Percentiles rank a stretch among this genome's conserved stretches.
Evolutionary conservation across 805 yeast species (phyloP).

Genomic region (Ogataea wickerhamii): DNA sequence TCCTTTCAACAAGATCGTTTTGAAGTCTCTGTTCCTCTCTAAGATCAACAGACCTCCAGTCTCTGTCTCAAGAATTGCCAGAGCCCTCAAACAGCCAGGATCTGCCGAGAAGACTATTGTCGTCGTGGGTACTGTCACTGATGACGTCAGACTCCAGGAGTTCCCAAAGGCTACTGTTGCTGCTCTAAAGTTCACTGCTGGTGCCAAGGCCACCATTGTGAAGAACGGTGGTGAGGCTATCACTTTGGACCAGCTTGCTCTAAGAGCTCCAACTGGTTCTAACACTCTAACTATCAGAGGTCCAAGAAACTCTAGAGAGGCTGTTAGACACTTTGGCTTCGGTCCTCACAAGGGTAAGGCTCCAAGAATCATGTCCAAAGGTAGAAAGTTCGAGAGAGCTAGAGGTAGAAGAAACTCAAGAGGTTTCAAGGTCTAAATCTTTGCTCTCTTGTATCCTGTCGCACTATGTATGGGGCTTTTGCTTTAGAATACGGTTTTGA

Average conservation of each 20-base stretch:
- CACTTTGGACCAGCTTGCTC: conserved; percentile 98
- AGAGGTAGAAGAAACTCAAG: conserved; percentile 99
- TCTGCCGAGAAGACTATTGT: conserved; percentile 90
- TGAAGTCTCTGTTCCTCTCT: conserved; percentile 92
- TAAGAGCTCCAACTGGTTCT: conserved; percentile 99
- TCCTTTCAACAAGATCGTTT: conserved; percentile 96
- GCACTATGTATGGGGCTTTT: not conserved
- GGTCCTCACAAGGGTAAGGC: conserved; percentile 99
- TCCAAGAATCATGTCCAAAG: conserved; percentile 95
- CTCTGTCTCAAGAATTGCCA: conserved; percentile 85
- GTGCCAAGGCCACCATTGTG: conserved; percentile 95
- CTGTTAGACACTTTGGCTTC: conserved; percentile 99
- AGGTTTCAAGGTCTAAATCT: conserved; percentile 98
- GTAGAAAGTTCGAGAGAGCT: conserved; percentile 99
- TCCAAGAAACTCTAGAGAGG: conserved; percentile 98
- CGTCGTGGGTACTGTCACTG: conserved; percentile 99
- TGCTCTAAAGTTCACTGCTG: conserved; percentile 98
- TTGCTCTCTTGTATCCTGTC: conserved; percentile 8
- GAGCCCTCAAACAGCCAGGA: conserved; percentile 78
- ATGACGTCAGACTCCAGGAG: conserved; percentile 89
- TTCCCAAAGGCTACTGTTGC: conserved; percentile 98
- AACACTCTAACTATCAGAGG: conserved; percentile 98
- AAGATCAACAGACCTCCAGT: conserved; percentile 99
- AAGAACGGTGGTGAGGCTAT: conserved; percentile 99
- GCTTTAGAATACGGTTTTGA: not conserved